phyloP scores from a whole-genome alignment of 805 yeast species.

The Metahyphopichia silvanorum region DNA sequence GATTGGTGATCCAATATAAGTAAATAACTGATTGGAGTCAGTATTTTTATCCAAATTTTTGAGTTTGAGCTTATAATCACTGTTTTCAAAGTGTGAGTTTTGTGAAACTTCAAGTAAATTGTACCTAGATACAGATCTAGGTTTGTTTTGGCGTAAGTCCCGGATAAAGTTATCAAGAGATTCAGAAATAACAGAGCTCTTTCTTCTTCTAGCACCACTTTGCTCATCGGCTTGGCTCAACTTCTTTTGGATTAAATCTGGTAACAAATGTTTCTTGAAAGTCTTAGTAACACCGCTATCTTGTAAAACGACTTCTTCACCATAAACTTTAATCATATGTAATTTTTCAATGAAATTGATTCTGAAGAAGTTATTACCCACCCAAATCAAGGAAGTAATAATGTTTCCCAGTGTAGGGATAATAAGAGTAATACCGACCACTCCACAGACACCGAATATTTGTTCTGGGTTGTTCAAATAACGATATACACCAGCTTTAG shows the following conservation, averaged over 20 bases:
- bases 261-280: constrained; percentile 39
- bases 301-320: constrained; percentile 55
- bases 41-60: constrained; percentile 13
- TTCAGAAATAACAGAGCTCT: constrained; percentile 34
- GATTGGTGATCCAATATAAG: constrained; percentile 51
- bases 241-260: constrained; percentile 34
- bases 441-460: constrained; percentile 71
- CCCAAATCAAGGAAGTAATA: constrained; percentile 56
- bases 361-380: constrained; percentile 60
- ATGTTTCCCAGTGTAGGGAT: constrained; percentile 50
- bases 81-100: constrained; percentile 33
- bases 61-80: constrained; percentile 29
- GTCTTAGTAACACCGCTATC: constrained; percentile 49
- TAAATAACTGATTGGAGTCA: constrained; percentile 8
- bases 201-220: constrained; percentile 14
- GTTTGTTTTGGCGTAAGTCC: constrained; percentile 23
- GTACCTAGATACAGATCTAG: constrained; percentile 26
- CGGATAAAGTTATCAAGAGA: constrained; percentile 46
- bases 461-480: constrained; percentile 83
- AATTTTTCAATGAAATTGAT: constrained; percentile 73
- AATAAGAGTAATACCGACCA: constrained; percentile 72
- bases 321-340: constrained; percentile 75
- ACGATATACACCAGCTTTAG: constrained; percentile 78
- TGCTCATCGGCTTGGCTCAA: constrained; percentile 11
- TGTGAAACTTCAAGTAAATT: constrained; percentile 39